Evolutionary conservation across 371 early-diverging fungal genomes (phyloP), one percentile per base, ranked within the genome.

Genomic region (Apophysomyces elegans): DNA sequence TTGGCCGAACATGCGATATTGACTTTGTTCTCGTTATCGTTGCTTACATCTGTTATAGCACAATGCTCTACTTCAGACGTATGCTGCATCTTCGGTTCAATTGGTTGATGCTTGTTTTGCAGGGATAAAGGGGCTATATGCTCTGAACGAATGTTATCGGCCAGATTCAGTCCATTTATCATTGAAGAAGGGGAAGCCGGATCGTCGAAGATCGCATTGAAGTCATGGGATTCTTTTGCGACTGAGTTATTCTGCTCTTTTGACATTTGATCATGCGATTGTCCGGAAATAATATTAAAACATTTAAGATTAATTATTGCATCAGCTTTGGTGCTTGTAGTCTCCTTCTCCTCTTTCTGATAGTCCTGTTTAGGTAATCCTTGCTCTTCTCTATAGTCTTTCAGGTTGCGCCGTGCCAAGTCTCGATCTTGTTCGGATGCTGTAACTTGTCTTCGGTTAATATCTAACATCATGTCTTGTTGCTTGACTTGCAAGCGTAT

Each of bases 341-440:
- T 18, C 16, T 58, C 21, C 13, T 64, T 37, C 18, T 37, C 54
- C 7, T 58, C 56, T 18, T 64, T 37, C 8, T 60, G 41, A 8
- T 67, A 45, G 0, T 65, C 58, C 2, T 63, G 47, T 9, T 50
- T 21, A 50, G 37, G 64, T 32, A 76, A 57, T 36, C 59, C 63
- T 41, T 43, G 64, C 21, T 74, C 70, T 4, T 58, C 59, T 45
- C 71, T 69, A 35, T 67, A 71, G 21, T 77, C 77, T 56, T 71
- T 67, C 5, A 77, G 56, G 61, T 77, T 59, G 12, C 74, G 65
- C 18, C 65, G 67, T 2, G 69, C 74, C 41, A 61, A 59, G 11
- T 74, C 61, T n/a, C 73, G 21, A 44, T 78, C 78, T 35, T 70
- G 67, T 41, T 75, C 78, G 59, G 76, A 69, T n/a, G 78, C 75